Percentiles rank a stretch among this genome's conserved stretches.
phyloP scores from a whole-genome alignment of 2,329 filamentous ascomycete genomes.

The Pyrenochaeta sp. region DNA sequence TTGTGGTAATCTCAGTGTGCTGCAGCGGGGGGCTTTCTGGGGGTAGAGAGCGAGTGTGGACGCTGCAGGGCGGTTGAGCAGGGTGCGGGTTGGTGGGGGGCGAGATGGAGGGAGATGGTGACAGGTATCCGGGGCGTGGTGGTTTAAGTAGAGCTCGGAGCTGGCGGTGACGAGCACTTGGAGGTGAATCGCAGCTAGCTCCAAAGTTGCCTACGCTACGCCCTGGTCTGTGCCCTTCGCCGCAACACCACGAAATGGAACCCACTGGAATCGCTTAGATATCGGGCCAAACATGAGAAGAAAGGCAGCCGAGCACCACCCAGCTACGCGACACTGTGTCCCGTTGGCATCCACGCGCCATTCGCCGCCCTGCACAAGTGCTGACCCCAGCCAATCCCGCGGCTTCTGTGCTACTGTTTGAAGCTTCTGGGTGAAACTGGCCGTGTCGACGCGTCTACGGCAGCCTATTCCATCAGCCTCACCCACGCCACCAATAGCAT shows the following conservation, averaged over 20 bases:
- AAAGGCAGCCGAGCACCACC: slow-evolving; percentile 11
- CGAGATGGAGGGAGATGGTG: slow-evolving; percentile 36
- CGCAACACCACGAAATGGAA: slow-evolving; percentile 40
- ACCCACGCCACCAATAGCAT: slow-evolving; percentile 21
- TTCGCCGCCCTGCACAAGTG: slow-evolving; percentile 1
- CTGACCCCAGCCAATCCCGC: slow-evolving; percentile 12
- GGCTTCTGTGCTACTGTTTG: slow-evolving; percentile 15
- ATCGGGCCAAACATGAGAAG: slow-evolving; percentile 16
- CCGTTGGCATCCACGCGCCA: slow-evolving; percentile 6
- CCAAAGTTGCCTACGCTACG: slow-evolving; percentile 32
- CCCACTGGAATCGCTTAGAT: slow-evolving; percentile 32
- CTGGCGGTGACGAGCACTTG: too few species aligned
- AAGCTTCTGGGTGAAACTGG: slow-evolving; percentile 22
- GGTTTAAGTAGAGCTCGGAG: slow-evolving; percentile 44
- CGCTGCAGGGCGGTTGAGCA: slow-evolving; percentile 25
- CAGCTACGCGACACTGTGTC: slow-evolving; percentile 30
- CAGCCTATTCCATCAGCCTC: slow-evolving; percentile 33
- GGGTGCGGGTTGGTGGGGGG: slow-evolving; percentile 31
- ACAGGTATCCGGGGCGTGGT: slow-evolving; percentile 34
- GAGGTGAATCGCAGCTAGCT: slow-evolving; percentile 17
- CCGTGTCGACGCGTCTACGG: slow-evolving; percentile 29
- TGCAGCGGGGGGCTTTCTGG: slow-evolving; percentile 18
- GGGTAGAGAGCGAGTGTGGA: slow-evolving; percentile 15
- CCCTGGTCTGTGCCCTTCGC: slow-evolving; percentile 29
- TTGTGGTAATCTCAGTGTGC: slow-evolving; percentile 39